phyloP scores from a whole-genome alignment of 768 basidiomycete genomes.

The Trametes coccinea region DNA sequence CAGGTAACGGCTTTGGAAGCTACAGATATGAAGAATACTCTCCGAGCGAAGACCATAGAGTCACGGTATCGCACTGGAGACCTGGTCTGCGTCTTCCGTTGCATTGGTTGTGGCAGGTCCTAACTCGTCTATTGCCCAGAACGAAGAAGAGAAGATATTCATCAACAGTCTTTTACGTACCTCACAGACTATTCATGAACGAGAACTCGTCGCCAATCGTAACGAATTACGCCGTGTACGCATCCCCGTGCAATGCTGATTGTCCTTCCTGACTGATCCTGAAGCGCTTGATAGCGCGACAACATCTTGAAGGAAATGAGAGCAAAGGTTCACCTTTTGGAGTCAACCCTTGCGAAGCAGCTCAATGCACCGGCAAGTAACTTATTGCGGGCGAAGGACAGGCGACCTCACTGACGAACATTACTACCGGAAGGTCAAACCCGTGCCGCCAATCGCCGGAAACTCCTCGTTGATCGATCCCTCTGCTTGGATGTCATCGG shows the following conservation, averaged over 20 bases:
- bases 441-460: conserved; percentile 14
- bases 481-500: conserved; percentile 29
- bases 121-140: conserved; percentile 19
- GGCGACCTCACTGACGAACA: background rate
- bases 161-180: conserved; percentile 33
- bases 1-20: conserved; percentile 26
- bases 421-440: conserved; percentile 20
- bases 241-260: background rate
- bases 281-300: conserved; percentile 28
- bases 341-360: conserved; percentile 33
- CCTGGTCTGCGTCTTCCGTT: conserved; percentile 25
- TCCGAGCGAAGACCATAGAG: conserved; percentile 29
- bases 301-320: conserved; percentile 34
- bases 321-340: conserved; percentile 31
- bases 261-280: background rate
- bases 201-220: conserved; percentile 35
- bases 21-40: conserved; percentile 22
- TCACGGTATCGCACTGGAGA: conserved; percentile 34
- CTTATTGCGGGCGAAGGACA: background rate
- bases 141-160: conserved; percentile 35
- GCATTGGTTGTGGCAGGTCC: background rate
- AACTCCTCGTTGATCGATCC: conserved; percentile 35
- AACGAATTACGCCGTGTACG: conserved; percentile 38
- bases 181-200: conserved; percentile 35
- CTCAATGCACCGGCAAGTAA: conserved; percentile 29